These are phyloP conservation scores for Phialemoniopsis sp. DNA, from an alignment of 2,329 filamentous ascomycete genomes.

Conservation along the genomic window DNA sequence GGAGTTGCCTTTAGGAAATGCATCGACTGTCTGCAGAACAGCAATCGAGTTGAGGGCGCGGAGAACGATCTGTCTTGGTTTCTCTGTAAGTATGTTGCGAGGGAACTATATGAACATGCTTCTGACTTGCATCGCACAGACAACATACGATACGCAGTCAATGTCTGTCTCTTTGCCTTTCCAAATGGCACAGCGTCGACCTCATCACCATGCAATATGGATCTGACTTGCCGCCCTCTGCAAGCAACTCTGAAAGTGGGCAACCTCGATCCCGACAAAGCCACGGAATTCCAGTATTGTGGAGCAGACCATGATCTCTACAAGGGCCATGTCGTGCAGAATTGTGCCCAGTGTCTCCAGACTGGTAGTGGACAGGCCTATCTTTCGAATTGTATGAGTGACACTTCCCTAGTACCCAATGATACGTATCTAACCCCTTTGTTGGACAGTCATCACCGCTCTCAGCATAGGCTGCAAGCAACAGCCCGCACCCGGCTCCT, in stretches of 20 bases:
- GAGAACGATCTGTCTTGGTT: conserved; percentile 41
- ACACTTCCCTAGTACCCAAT: conserved; percentile 13
- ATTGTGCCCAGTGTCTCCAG: conserved; percentile 39
- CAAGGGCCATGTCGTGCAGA: conserved; percentile 19
- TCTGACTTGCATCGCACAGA: conserved; percentile 28
- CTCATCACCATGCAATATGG: conserved; percentile 37
- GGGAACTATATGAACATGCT: background rate
- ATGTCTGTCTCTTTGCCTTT: conserved; percentile 39
- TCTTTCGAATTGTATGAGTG: conserved; percentile 48
- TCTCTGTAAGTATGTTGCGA: conserved; percentile 34
- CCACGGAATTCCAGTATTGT: conserved; percentile 35
- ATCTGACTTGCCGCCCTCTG: conserved; percentile 34
- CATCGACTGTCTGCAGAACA: conserved; percentile 40
- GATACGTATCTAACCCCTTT: background rate
- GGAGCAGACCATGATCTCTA: conserved; percentile 28
- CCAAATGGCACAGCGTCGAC: conserved; percentile 21
- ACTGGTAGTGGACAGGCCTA: conserved; percentile 33
- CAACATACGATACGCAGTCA: conserved; percentile 43
- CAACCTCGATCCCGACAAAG: conserved; percentile 15
- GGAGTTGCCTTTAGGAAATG: conserved; percentile 45
- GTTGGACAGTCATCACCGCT: conserved; percentile 36
- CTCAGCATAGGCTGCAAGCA: conserved; percentile 44
- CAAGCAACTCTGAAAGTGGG: conserved; percentile 29
- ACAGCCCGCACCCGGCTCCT: conserved; percentile 27
- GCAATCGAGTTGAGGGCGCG: conserved; percentile 28